phyloP scores from a whole-genome alignment of 805 yeast species.

The Ogataea naganishii region DNA sequence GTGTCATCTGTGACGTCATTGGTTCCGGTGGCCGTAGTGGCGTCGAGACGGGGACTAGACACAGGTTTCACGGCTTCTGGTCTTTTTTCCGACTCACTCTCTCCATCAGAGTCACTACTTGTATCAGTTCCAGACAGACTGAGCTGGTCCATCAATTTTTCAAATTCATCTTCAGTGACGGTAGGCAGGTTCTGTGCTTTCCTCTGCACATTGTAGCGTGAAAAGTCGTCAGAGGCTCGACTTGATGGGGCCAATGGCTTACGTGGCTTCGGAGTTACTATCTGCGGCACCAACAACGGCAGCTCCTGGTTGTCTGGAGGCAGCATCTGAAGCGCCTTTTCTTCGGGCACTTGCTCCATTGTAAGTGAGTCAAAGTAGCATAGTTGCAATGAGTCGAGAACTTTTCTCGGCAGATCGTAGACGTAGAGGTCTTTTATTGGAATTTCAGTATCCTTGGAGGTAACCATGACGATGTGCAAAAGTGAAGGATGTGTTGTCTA shows the following conservation, averaged over 20 bases:
- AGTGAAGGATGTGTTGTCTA: too few species aligned
- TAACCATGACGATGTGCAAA: too few species aligned
- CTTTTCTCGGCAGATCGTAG: conserved; percentile 31
- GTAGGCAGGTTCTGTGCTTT: conserved; percentile 33
- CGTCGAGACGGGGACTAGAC: background rate
- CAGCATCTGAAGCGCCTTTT: conserved; percentile 10
- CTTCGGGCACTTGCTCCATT: conserved; percentile 19
- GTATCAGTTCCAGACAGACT: conserved; percentile 56
- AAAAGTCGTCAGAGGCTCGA: conserved; percentile 9
- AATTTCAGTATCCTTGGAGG: too few species aligned
- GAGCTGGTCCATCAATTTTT: conserved; percentile 38
- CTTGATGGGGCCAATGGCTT: conserved; percentile 2
- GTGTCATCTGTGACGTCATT: conserved; percentile 16
- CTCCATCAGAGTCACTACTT: conserved; percentile 27
- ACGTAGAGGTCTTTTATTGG: conserved; percentile 34
- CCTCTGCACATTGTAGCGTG: conserved; percentile 45
- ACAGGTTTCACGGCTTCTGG: conserved; percentile 13
- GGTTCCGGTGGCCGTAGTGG: background rate
- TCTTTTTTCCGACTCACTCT: conserved; percentile 12
- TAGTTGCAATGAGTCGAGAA: conserved; percentile 39
- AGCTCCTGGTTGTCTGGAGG: background rate
- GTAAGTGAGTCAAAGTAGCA: conserved; percentile 47
- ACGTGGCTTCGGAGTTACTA: conserved; percentile 9
- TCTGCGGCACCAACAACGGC: background rate
- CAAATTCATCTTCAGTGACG: conserved; percentile 51